phyloP scores from a whole-genome alignment of 352 stramenopile species.

The Saprolegnia parasitica region DNA sequence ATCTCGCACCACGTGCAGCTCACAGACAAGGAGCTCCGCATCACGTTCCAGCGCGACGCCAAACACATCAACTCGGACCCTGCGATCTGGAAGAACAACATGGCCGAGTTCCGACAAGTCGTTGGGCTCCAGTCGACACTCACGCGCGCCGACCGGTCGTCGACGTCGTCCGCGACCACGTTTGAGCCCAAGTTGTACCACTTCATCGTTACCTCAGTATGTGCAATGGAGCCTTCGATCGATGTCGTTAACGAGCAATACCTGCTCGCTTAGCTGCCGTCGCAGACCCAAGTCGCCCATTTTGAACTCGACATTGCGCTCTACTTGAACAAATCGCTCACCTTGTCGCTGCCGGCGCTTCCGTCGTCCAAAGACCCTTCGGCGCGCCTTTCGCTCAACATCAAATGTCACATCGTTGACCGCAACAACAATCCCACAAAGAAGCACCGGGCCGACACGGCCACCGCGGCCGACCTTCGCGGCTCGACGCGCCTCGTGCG shows the following conservation, averaged over 20 bases:
- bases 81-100: slow-evolving; percentile 12
- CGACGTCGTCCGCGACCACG: not conserved
- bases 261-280: slow-evolving; percentile 16
- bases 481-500: not conserved
- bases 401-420: not conserved
- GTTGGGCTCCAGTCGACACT: slow-evolving; percentile 26
- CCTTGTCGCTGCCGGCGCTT: slow-evolving; percentile 14
- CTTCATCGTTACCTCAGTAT: slow-evolving; percentile 24
- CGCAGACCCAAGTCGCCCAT: slow-evolving; percentile 21
- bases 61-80: slow-evolving; percentile 28
- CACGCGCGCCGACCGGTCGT: not conserved
- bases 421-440: slow-evolving; percentile 3
- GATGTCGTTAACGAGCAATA: not conserved
- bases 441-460: slow-evolving; percentile 3
- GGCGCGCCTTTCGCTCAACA: slow-evolving; percentile 13
- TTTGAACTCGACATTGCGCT: slow-evolving; percentile 28
- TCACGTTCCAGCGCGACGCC: slow-evolving; percentile 24
- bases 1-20: slow-evolving; percentile 23
- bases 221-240: not conserved
- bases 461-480: not conserved
- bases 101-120: slow-evolving; percentile 26
- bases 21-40: slow-evolving; percentile 28
- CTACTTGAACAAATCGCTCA: slow-evolving; percentile 23
- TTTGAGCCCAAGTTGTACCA: slow-evolving; percentile 26
- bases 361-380: not conserved